Conservation (phyloP, 805 yeast genomes). For the Starmerella floricola region DNA sequence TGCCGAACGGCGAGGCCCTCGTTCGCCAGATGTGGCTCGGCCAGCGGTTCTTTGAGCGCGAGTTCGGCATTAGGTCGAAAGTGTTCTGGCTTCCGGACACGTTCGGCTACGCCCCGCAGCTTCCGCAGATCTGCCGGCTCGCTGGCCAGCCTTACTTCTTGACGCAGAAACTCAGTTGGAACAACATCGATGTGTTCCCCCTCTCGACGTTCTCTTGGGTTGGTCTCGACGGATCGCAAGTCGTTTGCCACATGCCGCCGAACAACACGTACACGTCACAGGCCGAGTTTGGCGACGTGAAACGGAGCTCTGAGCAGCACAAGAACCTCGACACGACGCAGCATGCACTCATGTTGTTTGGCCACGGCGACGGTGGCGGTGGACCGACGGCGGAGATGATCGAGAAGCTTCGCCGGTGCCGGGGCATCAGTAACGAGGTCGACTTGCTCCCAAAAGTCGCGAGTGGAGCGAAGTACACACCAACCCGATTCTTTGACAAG, state of each 20-base stretch:
- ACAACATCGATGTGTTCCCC: conserved; percentile 84
- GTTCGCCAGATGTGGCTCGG: conserved; percentile 83
- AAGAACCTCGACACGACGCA: conserved; percentile 72
- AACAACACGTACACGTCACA: conserved; percentile 88
- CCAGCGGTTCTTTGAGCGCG: conserved; percentile 66
- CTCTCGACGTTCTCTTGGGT: conserved; percentile 89
- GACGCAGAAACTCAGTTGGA: conserved; percentile 94
- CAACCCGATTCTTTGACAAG: conserved; percentile 67
- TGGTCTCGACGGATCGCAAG: conserved; percentile 87
- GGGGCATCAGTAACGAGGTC: conserved; percentile 77
- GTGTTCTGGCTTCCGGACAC: conserved; percentile 96
- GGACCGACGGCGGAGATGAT: conserved; percentile 92
- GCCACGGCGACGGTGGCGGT: conserved; percentile 98
- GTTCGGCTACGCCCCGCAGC: conserved; percentile 89
- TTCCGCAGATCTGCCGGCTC: conserved; percentile 83
- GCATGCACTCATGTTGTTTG: conserved; percentile 69
- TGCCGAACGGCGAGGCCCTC: conserved; percentile 89
- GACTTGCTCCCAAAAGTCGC: conserved; percentile 59
- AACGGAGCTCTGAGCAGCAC: conserved; percentile 66
- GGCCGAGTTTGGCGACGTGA: conserved; percentile 88
- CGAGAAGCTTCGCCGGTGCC: conserved; percentile 80
- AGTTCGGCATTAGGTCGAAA: conserved; percentile 65
- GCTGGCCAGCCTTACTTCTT: conserved; percentile 75
- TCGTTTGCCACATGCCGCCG: conserved; percentile 95
- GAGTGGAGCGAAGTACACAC: conserved; percentile 46